phyloP scores from a whole-genome alignment of 768 basidiomycete species.

The Bullera alba region DNA sequence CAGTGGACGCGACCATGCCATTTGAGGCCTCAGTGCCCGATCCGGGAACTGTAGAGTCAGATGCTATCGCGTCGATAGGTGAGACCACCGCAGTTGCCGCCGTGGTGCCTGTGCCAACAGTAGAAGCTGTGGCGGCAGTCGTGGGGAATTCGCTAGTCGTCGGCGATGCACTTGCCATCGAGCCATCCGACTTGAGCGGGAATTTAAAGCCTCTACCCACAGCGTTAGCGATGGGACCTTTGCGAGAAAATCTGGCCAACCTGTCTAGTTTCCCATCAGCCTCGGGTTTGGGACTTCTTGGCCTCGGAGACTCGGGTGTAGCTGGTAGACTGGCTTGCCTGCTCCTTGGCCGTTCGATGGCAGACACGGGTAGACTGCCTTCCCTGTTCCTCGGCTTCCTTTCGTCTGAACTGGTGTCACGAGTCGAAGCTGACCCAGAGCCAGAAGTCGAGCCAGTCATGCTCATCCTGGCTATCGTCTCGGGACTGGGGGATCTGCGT shows the following conservation, averaged over 20 bases:
- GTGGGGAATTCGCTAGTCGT: not conserved
- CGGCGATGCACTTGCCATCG: not conserved
- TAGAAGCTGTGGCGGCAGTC: not conserved
- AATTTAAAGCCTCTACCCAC: conserved; percentile 39
- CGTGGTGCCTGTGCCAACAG: not conserved
- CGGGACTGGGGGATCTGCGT: conserved; percentile 32
- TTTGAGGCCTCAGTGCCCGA: not conserved
- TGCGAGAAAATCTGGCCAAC: conserved; percentile 3
- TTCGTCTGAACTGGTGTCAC: conserved; percentile 8
- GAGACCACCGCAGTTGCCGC: no score
- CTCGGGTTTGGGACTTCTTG: conserved; percentile 43
- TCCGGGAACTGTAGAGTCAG: not conserved
- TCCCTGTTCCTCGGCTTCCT: conserved; percentile 14
- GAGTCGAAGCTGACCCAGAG: not conserved
- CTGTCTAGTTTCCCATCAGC: conserved; percentile 43
- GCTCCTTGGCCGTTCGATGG: not conserved
- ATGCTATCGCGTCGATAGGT: not conserved
- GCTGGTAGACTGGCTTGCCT: not conserved
- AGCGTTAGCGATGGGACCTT: not conserved
- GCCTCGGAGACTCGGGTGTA: conserved; percentile 14
- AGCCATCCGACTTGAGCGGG: conserved; percentile 15
- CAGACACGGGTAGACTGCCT: conserved; percentile 11
- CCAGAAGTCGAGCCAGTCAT: conserved; percentile 17
- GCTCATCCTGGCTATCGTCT: conserved; percentile 44
- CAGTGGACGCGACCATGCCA: not conserved